Percentiles rank a stretch among this genome's conserved stretches.
These are phyloP conservation scores for Breynia disticha DNA, from an alignment of 441 rosid genomes.

Conservation along the genomic window DNA sequence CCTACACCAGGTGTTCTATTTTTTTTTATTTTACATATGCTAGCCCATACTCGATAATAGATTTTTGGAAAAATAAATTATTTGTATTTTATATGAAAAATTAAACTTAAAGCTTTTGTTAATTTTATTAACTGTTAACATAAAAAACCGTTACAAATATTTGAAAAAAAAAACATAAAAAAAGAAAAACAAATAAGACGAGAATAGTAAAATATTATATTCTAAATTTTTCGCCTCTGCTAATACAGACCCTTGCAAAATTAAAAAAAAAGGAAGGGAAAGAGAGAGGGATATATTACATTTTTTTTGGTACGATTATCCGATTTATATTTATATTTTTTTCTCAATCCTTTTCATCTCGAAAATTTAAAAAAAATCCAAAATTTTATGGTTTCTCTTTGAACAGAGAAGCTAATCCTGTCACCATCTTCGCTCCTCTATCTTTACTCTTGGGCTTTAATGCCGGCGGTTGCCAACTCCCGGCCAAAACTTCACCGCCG, in stretches of 20 bases:
- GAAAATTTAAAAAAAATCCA: conserved; percentile 13
- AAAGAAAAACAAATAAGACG: no score
- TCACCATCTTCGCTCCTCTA: conserved; percentile 57
- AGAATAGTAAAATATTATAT: no score
- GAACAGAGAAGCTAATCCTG: conserved; percentile 81
- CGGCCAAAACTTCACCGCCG: conserved; percentile 15
- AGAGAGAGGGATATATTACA: background rate
- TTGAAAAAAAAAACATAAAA: no score
- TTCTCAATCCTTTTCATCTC: conserved; percentile 6
- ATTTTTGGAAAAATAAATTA: no score
- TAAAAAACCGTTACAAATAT: no score
- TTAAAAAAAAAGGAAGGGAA: background rate
- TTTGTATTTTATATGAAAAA: no score
- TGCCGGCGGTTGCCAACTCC: conserved; percentile 51
- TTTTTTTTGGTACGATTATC: conserved; percentile 13
- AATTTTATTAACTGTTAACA: no score
- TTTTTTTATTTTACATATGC: background rate
- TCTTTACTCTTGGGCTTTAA: conserved; percentile 45
- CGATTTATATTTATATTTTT: conserved; percentile 9
- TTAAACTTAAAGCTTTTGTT: no score
- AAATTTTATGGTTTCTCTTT: conserved; percentile 53
- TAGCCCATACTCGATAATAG: no score
- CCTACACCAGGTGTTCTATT: background rate
- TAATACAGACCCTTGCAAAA: conserved; percentile 18
- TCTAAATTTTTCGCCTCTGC: conserved; percentile 17